Evolutionary conservation across 129 eudicot species (phyloP), one percentile per base, ranked within the genome.

Genomic region (sunflower (Helianthus annuus)): DNA sequence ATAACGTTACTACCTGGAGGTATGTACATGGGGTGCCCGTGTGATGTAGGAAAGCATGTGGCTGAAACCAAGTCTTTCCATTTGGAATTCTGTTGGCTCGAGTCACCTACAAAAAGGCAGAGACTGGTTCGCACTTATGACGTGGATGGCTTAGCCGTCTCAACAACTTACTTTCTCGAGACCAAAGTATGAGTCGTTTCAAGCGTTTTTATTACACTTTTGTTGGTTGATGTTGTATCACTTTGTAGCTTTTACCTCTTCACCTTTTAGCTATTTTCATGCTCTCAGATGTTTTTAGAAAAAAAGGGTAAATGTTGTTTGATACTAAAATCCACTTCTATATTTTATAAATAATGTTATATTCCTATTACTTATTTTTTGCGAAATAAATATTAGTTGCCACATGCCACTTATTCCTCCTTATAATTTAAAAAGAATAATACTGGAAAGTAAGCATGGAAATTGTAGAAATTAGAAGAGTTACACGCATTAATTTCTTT

Each of bases 11-110:
- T 93, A 62, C 98, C 98, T 2, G 96, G 92, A 14, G 98, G 98
- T 53, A 90, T 93, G 83, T 93, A 93, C 84, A 87, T 93, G 97
- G 98, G 97, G 56, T 93, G 88, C 77, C 98, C 98, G 6, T 77
- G 84, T 64, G 85, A 93, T 70, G 79, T 93, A 0, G 85, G 87
- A 34, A 85, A 93, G 65, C 84, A 88, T 48, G 87, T 93, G 34
- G 84, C 74, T 32, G 91, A 94, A 27, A 73, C 80, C 75, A 87
- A 68, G 72, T 70, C 91, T 45, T 94, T 94, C 75, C 98, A 94
- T 73, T 65, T 94, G 66, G 98, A 94, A 71, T 83, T 94, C 38
- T 94, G 98, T 83, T 94, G 98, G 98, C 72, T 82, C 19, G 97
- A 94, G 72, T 90, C 97, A 56, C 86, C 88, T 3, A 80, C 78